Base-by-base conservation (phyloP, 352 stramenopile species). In the Pythium aquatile region DNA sequence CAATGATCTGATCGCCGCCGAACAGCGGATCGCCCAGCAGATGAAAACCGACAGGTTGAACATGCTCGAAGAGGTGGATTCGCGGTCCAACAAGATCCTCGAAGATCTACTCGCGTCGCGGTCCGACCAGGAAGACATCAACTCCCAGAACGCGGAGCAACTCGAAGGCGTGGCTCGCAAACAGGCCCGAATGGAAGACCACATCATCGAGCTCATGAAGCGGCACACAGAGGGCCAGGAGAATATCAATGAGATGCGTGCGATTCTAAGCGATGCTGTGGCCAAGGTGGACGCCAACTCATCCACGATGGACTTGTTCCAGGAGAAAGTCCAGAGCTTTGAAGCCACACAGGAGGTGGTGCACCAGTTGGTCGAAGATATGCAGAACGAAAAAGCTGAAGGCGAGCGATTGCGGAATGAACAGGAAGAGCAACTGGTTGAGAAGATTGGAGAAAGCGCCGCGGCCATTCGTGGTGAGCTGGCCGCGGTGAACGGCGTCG, bases 71-170 rank as follows among this genome's bases (percentile, higher is more conserved):
- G 83, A 91, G 28, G 73, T 90, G 13, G 83, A 88, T 13, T 67
- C 68, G 3, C 70, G 80, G 5, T 78, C 80, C 28, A 91, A 88
- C 63, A 88, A 90, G 47, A 70, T 93, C 16, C 20, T 88, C 3
- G 81, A 91, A 26, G 79, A 90, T 29, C 48, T 91, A 53, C 68
- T 93, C 1, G 69, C 74, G 1, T 85, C 76, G 8, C 72, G 81
- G 0, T 69, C 81, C 0, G 81, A 90, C n/a, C 85, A 94, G 42
- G 85, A 94, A 53, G 84, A 94, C 32, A 84, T 94, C 63, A 94
- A 94, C 69, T 92, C 82, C 29, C 77, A 74, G 24, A 81, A 84
- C 46, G 82, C 81, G 3, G 85, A 94, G 61, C 81, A 79, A 44
- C 74, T 88, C 46, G 77, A 90, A 64, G 32, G 73, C 5, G 52